Conservation (phyloP, 75 land plant genomes). For the Chamaecyparis obtusa region DNA sequence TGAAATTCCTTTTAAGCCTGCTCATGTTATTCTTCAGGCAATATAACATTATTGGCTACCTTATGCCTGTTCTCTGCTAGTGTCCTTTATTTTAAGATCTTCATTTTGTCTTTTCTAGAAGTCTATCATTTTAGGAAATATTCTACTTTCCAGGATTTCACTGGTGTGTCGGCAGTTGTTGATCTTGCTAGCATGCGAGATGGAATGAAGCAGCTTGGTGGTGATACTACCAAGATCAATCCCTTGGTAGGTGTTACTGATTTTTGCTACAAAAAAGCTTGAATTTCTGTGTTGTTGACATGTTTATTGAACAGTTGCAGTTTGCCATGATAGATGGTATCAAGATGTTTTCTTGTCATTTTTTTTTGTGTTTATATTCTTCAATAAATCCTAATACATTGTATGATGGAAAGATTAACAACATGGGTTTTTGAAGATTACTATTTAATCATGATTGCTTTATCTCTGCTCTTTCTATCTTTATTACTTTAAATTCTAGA, state of each 20-base stretch:
- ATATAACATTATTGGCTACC: background rate
- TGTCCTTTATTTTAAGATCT: background rate
- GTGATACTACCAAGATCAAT: slow-evolving; percentile 86
- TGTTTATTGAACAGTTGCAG: background rate
- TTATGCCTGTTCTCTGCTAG: background rate
- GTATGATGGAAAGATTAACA: background rate
- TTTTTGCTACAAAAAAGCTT: background rate
- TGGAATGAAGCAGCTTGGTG: slow-evolving; percentile 82
- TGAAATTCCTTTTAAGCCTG: slow-evolving; percentile 97
- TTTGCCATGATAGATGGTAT: background rate
- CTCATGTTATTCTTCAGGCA: slow-evolving; percentile 89
- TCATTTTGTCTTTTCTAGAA: background rate
- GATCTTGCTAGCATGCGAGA: slow-evolving; percentile 95
- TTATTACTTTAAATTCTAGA: background rate
- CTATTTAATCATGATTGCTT: background rate
- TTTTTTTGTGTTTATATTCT: background rate
- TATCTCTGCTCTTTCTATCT: background rate
- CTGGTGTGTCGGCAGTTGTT: slow-evolving; percentile 94
- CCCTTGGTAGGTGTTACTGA: slow-evolving; percentile 59
- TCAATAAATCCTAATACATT: background rate
- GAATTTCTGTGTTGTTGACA: background rate
- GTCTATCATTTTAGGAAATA: background rate
- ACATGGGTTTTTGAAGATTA: background rate
- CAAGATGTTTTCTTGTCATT: background rate
- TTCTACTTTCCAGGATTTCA: slow-evolving; percentile 65